These are phyloP conservation scores for Jackrogersella minutella DNA, from an alignment of 495 filamentous ascomycete species.

Conservation along the genomic window DNA sequence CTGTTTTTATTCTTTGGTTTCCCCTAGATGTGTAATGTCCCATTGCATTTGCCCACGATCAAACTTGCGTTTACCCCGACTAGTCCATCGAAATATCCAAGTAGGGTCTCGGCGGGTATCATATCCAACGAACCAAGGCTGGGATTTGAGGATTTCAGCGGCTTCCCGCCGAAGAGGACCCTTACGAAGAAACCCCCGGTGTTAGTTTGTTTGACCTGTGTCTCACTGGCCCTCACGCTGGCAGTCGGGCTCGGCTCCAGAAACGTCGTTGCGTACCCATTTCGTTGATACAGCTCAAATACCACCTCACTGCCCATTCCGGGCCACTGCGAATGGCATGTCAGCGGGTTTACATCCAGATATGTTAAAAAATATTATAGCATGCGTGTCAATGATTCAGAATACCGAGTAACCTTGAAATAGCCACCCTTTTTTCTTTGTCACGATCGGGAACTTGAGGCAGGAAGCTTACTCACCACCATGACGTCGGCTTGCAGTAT, in stretches of 20 bases:
- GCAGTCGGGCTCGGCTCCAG: not conserved
- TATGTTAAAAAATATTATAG: not conserved
- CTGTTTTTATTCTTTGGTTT: not conserved
- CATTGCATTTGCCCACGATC: slow-evolving; percentile 47
- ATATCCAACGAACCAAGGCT: slow-evolving; percentile 67
- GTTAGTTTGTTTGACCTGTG: slow-evolving; percentile 46
- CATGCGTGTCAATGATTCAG: not conserved
- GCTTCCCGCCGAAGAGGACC: slow-evolving; percentile 69
- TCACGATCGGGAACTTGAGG: too few species aligned
- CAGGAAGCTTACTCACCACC: slow-evolving; percentile 49
- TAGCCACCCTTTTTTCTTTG: not conserved
- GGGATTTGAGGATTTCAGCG: slow-evolving; percentile 66
- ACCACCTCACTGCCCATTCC: slow-evolving; percentile 75
- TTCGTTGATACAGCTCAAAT: slow-evolving; percentile 67
- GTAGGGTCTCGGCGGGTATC: slow-evolving; percentile 63
- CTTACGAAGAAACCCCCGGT: slow-evolving; percentile 55
- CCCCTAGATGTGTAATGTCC: slow-evolving; percentile 29
- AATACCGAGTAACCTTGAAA: not conserved
- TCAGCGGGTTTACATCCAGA: not conserved
- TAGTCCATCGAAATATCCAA: slow-evolving; percentile 71
- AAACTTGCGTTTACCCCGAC: slow-evolving; percentile 61
- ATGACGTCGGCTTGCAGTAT: slow-evolving; percentile 72
- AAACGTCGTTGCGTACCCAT: slow-evolving; percentile 5
- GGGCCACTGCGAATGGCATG: slow-evolving; percentile 58
- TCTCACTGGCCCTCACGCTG: not conserved